Evolutionary conservation across 345 rosid genomes (phyloP).

Genomic region (Adansonia digitata): DNA sequence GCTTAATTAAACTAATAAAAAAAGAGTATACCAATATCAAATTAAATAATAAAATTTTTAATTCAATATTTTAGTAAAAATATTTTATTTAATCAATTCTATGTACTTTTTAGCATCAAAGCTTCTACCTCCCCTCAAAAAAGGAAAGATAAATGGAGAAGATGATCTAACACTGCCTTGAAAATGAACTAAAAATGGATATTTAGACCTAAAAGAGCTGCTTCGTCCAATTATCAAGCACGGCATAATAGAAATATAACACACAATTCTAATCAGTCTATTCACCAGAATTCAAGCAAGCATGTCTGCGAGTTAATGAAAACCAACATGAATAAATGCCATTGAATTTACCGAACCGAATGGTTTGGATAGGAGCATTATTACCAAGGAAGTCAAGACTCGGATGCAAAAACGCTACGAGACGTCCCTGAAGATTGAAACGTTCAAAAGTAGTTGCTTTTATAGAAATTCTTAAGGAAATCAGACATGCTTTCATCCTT

Average conservation of each 20-base stretch:
- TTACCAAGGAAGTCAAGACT: constrained; percentile 24
- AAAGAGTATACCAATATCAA: no score
- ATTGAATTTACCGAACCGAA: constrained; percentile 1
- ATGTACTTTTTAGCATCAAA: no score
- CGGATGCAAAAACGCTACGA: background rate
- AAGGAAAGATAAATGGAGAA: background rate
- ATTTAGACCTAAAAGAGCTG: background rate
- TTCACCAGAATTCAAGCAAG: background rate
- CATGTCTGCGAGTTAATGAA: background rate
- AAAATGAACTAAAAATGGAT: background rate
- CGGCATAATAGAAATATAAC: background rate
- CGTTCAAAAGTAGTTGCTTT: constrained; percentile 71
- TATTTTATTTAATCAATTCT: no score
- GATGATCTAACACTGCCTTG: background rate
- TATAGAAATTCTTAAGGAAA: constrained; percentile 85
- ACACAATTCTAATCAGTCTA: background rate
- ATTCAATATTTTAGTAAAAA: no score
- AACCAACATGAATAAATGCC: background rate
- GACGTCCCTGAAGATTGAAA: background rate
- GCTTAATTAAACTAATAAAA: background rate
- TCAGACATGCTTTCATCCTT: constrained; percentile 70
- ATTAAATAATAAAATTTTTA: no score
- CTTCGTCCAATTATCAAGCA: background rate
- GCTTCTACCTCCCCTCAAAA: background rate
- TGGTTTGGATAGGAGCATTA: constrained; percentile 15